Conservation (phyloP, 2,329 filamentous ascomycete species). For the Trichoderma harzianum region DNA sequence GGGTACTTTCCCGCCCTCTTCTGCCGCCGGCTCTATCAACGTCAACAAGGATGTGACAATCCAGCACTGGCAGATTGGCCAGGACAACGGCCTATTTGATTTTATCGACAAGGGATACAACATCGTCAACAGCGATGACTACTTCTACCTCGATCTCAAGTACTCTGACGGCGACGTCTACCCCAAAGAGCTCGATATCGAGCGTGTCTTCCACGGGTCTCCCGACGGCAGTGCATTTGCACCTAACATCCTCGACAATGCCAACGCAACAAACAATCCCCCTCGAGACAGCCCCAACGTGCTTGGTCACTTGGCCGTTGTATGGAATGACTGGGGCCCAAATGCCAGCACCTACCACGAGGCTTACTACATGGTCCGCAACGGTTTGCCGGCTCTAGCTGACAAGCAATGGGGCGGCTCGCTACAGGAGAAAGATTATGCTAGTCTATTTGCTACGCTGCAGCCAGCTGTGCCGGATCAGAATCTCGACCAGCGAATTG, state of each 20-base stretch:
- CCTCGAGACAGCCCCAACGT: conserved; percentile 20
- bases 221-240: conserved; percentile 22
- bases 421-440: conserved; percentile 18
- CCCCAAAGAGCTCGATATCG: conserved; percentile 20
- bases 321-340: conserved; percentile 26
- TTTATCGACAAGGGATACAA: conserved; percentile 24
- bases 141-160: conserved; percentile 24
- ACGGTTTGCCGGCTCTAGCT: conserved; percentile 24
- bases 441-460: conserved; percentile 20
- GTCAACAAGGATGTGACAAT: conserved; percentile 23
- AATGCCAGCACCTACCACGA: conserved; percentile 26
- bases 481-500: conserved; percentile 24
- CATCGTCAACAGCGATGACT: conserved; percentile 24
- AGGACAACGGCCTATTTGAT: conserved; percentile 22
- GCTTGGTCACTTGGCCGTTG: conserved; percentile 24
- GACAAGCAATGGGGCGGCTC: conserved; percentile 28
- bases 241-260: conserved; percentile 24
- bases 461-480: conserved; percentile 24
- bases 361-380: conserved; percentile 23
- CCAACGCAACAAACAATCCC: conserved; percentile 24
- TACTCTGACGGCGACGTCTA: conserved; percentile 25
- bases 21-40: conserved; percentile 8
- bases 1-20: conserved; percentile 39
- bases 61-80: conserved; percentile 24
- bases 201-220: conserved; percentile 21